A percentile compares a stretch with the other conserved stretches of the same genome.
Evolutionary conservation across 139 green algal genomes (phyloP).

Genomic region (Ettlia oleoabundans): DNA sequence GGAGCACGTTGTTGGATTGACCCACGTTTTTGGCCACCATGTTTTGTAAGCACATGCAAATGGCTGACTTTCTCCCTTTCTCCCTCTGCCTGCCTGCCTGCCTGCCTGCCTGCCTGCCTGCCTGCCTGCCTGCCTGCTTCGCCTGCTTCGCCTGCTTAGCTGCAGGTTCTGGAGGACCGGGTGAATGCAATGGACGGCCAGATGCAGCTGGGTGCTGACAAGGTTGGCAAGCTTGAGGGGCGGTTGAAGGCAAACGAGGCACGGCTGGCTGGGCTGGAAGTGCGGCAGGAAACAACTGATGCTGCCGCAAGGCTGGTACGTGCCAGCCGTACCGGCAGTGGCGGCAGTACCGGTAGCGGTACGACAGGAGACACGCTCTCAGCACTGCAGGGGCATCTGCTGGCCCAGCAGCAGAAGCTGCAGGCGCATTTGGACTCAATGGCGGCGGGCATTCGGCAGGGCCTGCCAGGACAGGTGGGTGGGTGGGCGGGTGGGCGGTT

Average conservation of each 20-base stretch:
- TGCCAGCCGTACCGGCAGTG: neutral
- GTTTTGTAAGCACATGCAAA: too few relatives aligned
- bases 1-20: too few relatives aligned
- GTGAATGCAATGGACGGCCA: neutral
- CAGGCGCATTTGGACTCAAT: constrained; percentile 3
- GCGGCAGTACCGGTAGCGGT: neutral
- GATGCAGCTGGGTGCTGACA: neutral
- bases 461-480: neutral
- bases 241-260: neutral
- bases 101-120: too few relatives aligned
- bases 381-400: constrained; percentile 29
- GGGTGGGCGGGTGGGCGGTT: neutral
- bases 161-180: constrained; percentile 7
- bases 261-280: constrained; percentile 2
- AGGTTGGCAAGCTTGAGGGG: neutral
- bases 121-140: neutral
- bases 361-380: neutral
- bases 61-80: too few relatives aligned
- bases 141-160: neutral
- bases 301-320: neutral
- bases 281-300: neutral
- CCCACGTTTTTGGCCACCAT: too few relatives aligned
- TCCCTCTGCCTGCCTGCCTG: too few relatives aligned
- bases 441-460: constrained; percentile 4
- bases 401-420: constrained; percentile 30